Evolutionary conservation across 2,329 filamentous ascomycete species (phyloP), one percentile per base, ranked within the genome.

Genomic region (Colletotrichum sp.): DNA sequence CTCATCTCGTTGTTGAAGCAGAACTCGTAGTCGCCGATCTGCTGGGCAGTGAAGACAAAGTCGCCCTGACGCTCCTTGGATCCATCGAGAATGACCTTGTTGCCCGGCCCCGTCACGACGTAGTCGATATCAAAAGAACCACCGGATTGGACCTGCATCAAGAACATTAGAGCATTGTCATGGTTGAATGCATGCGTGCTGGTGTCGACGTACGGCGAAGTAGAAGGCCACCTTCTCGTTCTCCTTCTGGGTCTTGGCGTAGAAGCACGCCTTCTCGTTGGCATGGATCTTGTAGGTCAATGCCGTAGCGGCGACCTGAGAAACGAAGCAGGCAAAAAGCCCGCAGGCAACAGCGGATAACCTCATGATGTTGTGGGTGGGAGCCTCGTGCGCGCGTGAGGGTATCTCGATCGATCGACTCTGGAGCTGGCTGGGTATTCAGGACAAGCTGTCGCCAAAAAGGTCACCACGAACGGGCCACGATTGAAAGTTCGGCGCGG

Each of bases 1-100:
- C 95, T 98, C 94, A 99, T 98, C 83, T 97, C 94, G 83, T 99
- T 99, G 87, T 96, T 94, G 89, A 99, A 99, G 91, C 97, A 99
- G 88, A 99, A 98, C 70, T 93, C 92, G 88, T 98, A 98, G 82
- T 98, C 96, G 79, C 97, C 97, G 8, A 91, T 83, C 68, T 95
- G 92, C 81, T 95, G 95, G 61, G 96, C 97, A 0, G 96, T 98
- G 86, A 99, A 99, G 77, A 99, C 97, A 83, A 98, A 98, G 86
- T 99, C 97, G 70, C 96, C 97, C 87, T 98, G 96, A 79, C 96
- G 92, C 88, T 94, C 97, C 87, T 98, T 98, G 80, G 93, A 89
- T 77, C 96, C 97, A 76, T 96, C 93, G 81, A 98, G 87, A 76
- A 99, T 93, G 77, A 95, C 86, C 85, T 94, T 96, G 82, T 94